These are phyloP conservation scores for Curvularia verruculosa DNA, from an alignment of 2,329 filamentous ascomycete genomes.

Conservation along the genomic window DNA sequence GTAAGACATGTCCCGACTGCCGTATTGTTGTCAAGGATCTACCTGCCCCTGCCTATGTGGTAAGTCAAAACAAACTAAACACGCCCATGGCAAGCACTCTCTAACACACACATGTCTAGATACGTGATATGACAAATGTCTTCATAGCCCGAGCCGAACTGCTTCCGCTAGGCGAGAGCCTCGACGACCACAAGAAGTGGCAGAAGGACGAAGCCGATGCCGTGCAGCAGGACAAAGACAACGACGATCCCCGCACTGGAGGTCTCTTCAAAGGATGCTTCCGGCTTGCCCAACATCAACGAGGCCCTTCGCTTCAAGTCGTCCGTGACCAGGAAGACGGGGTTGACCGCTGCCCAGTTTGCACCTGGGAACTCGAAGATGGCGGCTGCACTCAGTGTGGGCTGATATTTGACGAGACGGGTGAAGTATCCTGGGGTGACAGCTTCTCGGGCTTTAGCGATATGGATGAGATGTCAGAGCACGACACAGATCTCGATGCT, in stretches of 20 bases:
- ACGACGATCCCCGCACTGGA: slow-evolving; percentile 55
- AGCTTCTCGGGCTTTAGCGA: slow-evolving; percentile 54
- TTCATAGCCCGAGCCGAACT: slow-evolving; percentile 66
- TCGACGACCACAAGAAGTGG: slow-evolving; percentile 64
- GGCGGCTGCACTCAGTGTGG: slow-evolving; percentile 62
- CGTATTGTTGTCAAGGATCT: slow-evolving; percentile 63
- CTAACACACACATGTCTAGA: slow-evolving; percentile 47
- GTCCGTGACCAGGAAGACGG: slow-evolving; percentile 65
- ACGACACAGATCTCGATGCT: slow-evolving; percentile 48
- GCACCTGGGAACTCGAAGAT: slow-evolving; percentile 68
- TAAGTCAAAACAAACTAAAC: slow-evolving; percentile 47
- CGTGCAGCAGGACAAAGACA: slow-evolving; percentile 66
- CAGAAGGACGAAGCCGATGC: slow-evolving; percentile 65
- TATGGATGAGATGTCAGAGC: slow-evolving; percentile 52
- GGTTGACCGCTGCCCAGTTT: slow-evolving; percentile 66
- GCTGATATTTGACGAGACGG: slow-evolving; percentile 57
- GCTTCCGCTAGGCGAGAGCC: slow-evolving; percentile 67
- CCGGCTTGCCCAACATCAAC: slow-evolving; percentile 37
- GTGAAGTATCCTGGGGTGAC: slow-evolving; percentile 47
- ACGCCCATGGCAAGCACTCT: neutral
- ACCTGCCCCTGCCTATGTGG: slow-evolving; percentile 69
- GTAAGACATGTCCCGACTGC: slow-evolving; percentile 73
- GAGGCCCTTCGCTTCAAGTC: slow-evolving; percentile 43
- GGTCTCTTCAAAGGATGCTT: slow-evolving; percentile 71
- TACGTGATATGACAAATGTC: slow-evolving; percentile 68